Percentiles rank a stretch among this genome's conserved stretches.
These are phyloP conservation scores for Pseudoturritis turrita DNA, from an alignment of 345 rosid genomes.

Conservation along the genomic window DNA sequence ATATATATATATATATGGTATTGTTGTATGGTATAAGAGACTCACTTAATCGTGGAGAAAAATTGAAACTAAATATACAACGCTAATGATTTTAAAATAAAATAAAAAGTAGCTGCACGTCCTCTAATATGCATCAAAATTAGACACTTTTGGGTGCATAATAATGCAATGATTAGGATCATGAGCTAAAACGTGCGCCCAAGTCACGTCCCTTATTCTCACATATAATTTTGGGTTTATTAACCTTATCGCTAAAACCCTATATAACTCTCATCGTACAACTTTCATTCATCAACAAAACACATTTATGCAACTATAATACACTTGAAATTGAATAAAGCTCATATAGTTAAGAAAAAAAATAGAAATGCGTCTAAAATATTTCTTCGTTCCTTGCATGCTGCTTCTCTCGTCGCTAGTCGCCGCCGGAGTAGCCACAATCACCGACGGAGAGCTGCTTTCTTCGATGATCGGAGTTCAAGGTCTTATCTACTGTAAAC, in stretches of 20 bases:
- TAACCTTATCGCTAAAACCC: background rate
- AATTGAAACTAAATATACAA: background rate
- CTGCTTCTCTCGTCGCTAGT: conserved; percentile 24
- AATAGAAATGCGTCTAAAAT: background rate
- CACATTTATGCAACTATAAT: background rate
- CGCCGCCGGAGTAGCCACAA: conserved; percentile 16
- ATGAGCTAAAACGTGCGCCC: conserved; percentile 32
- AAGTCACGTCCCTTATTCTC: conserved; percentile 24
- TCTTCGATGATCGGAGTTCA: conserved; percentile 48
- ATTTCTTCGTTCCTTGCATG: conserved; percentile 10
- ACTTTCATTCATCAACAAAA: background rate
- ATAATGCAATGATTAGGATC: conserved; percentile 16
- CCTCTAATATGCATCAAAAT: background rate
- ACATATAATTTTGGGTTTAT: background rate
- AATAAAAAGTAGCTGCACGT: conserved; percentile 21
- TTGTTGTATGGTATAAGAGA: background rate
- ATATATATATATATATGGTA: too few relatives aligned
- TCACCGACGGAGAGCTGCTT: conserved; percentile 25
- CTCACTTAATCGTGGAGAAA: background rate
- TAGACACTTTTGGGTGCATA: background rate
- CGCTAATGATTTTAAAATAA: background rate
- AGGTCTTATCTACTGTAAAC: conserved; percentile 58
- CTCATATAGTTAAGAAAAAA: background rate
- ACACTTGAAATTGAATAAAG: background rate
- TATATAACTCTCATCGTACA: conserved; percentile 5